These are phyloP conservation scores for Miscanthus sacchariflorus DNA, from an alignment of 202 grass and related monocot species.

Conservation along the genomic window DNA sequence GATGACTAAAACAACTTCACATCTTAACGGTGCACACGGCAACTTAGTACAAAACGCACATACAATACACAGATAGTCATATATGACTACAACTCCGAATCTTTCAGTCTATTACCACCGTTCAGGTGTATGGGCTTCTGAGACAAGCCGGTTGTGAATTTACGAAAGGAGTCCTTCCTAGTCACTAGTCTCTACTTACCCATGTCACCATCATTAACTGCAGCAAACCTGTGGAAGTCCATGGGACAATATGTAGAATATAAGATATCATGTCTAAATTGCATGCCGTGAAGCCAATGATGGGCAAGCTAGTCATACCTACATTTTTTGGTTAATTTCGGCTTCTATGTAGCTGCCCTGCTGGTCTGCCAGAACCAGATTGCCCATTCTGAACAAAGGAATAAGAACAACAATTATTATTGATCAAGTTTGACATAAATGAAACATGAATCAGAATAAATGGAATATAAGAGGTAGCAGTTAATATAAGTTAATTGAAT, in stretches of 20 bases:
- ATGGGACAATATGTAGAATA: not conserved
- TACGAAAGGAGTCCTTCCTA: not conserved
- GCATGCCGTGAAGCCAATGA: not conserved
- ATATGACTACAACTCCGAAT: not conserved
- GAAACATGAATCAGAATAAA: not conserved
- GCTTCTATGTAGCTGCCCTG: conserved; percentile 14
- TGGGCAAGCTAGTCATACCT: not conserved
- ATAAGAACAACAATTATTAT: not conserved
- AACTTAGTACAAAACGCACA: not conserved
- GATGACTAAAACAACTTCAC: not conserved
- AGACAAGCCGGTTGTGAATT: not conserved
- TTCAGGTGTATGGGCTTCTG: not conserved
- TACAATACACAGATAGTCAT: not conserved
- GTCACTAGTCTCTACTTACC: not conserved
- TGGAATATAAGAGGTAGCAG: not conserved
- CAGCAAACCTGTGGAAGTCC: not conserved
- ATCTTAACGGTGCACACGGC: not conserved
- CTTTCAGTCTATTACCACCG: not conserved
- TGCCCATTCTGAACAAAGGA: conserved; percentile 50
- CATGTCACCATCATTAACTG: not conserved
- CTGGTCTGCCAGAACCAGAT: conserved; percentile 15
- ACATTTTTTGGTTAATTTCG: conserved; percentile 48
- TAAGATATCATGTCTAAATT: conserved; percentile 1
- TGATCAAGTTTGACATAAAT: not conserved
- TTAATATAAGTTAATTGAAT: not conserved